Evolutionary conservation across 371 early-diverging fungal species (phyloP), one percentile per base, ranked within the genome.

Genomic region (Mortierella sp.): DNA sequence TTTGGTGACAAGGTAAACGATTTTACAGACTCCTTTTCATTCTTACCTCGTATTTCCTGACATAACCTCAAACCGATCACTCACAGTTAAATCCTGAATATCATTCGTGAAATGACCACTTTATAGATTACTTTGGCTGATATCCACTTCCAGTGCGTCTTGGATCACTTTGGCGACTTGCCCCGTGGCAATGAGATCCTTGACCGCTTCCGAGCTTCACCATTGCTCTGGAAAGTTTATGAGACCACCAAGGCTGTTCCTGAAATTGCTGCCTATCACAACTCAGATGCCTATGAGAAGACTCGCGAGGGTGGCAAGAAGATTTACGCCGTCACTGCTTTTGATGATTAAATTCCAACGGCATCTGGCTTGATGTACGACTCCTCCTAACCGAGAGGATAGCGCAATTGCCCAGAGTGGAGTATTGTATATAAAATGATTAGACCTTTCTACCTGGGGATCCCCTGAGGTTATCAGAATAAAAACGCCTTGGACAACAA

Each of bases 101-200:
- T 37, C 37, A 37, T 37, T 37, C 37, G 9, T 37, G 37, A 37
- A 37, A 5, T 26, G 9, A n/a, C n/a, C 18, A 18, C 37, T 46
- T 18, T 44, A 7, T 28, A 67, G 67, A 9, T 70, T 43, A n/a
- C 71, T 0, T 43, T 70, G 30, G 71, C 71, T 0, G 71, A 70
- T 26, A 64, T 70, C 30, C 71, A 70, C 37, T n/a, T 70, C 15
- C 48, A 60, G 37, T 50, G 65, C 25, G 19, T 52, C n/a, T 6
- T 70, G 21, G 71, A 70, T 55, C 71, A 70, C 46, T 64, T 70
- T 55, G 29, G 53, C 16, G 65, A 70, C 16, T 30, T 70, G n/a
- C 65, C 71, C 16, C 44, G 65, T 7, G 65, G 60, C 9, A 48
- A 70, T 1, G 65, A 64, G 50, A 47, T 70, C 30, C 21, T 70